Conservation (phyloP, 768 basidiomycete species). For the Imleria badia region DNA sequence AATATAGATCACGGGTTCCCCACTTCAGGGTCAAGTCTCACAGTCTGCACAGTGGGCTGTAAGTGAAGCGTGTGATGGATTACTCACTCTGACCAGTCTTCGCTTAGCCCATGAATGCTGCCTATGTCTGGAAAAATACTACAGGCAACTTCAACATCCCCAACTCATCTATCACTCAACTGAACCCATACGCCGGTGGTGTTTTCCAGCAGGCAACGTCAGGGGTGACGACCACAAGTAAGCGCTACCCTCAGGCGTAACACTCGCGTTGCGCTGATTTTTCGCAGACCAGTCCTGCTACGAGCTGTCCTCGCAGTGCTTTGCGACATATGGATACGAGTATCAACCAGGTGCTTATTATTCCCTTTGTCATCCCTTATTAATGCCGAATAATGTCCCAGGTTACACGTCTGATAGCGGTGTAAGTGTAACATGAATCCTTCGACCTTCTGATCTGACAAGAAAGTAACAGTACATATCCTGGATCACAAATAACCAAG, state of each 20-base stretch:
- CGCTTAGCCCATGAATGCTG: conserved; percentile 71
- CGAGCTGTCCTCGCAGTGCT: conserved; percentile 47
- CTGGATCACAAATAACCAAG: conserved; percentile 66
- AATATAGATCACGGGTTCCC: conserved; percentile 36
- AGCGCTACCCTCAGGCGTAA: conserved; percentile 10
- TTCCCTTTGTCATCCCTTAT: background rate
- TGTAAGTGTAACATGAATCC: conserved; percentile 36
- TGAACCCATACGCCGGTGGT: conserved; percentile 74
- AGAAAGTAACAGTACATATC: conserved; percentile 58
- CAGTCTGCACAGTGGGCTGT: conserved; percentile 85
- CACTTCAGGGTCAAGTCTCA: conserved; percentile 61
- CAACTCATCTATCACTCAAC: conserved; percentile 46
- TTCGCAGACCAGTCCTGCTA: conserved; percentile 69
- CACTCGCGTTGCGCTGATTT: background rate
- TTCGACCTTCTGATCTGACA: conserved; percentile 3
- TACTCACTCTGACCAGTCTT: background rate
- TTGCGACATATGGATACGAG: conserved; percentile 76
- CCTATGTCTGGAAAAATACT: conserved; percentile 69
- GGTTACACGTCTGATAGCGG: conserved; percentile 40
- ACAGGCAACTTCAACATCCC: conserved; percentile 56
- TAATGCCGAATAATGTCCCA: conserved; percentile 4
- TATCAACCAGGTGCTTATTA: conserved; percentile 60
- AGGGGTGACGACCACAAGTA: conserved; percentile 59
- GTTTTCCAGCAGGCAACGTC: conserved; percentile 85
- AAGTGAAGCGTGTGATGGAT: conserved; percentile 28